phyloP scores from a whole-genome alignment of 2,329 filamentous ascomycete genomes.

The Beauveria scarabaeidicola region DNA sequence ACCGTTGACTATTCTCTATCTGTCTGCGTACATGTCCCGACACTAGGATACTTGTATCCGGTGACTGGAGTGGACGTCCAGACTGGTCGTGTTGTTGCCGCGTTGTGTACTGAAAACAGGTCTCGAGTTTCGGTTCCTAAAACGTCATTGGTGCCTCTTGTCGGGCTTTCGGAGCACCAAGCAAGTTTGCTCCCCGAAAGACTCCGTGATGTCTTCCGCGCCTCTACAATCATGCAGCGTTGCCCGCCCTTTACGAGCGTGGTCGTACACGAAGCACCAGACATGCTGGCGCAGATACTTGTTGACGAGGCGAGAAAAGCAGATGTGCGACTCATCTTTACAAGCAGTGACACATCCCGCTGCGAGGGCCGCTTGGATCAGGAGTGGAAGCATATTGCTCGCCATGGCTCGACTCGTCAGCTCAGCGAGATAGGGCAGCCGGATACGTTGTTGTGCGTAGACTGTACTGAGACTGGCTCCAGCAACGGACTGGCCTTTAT shows the following conservation, averaged over 20 bases:
- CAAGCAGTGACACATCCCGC: neutral
- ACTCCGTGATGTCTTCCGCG: neutral
- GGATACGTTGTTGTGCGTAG: neutral
- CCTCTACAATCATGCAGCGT: neutral
- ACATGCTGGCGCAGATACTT: neutral
- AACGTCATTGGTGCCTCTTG: neutral
- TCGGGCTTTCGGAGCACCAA: neutral
- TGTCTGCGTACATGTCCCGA: neutral
- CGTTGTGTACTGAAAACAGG: neutral
- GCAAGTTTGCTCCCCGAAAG: neutral
- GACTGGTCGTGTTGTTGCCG: neutral
- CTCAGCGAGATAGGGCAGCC: neutral
- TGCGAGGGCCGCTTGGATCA: neutral
- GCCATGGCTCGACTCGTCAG: neutral
- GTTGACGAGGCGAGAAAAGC: neutral
- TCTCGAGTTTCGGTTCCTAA: neutral
- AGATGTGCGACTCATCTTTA: neutral
- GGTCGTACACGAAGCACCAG: neutral
- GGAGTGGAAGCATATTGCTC: neutral
- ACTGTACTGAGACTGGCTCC: neutral
- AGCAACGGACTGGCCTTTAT: neutral
- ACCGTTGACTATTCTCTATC: neutral
- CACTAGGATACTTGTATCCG: neutral
- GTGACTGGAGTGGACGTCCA: neutral
- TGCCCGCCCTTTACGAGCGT: neutral